Percentiles rank a stretch among this genome's conserved stretches.
phyloP scores from a whole-genome alignment of 495 filamentous ascomycete species.

The Hyaloscypha variabilis region DNA sequence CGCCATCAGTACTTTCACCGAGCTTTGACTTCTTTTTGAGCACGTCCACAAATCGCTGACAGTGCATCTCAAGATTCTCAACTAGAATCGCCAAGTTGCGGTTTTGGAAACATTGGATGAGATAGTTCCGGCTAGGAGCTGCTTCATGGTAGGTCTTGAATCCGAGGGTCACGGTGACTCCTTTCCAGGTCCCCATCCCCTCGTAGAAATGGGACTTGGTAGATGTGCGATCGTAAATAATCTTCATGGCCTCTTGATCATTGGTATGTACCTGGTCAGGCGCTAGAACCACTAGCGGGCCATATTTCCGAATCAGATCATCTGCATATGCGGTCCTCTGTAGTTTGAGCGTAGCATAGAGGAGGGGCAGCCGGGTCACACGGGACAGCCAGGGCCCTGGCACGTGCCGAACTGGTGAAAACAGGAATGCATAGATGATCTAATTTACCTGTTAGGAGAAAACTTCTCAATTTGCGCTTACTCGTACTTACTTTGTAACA shows the following conservation, averaged over 20 bases:
- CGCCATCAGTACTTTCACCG: not conserved
- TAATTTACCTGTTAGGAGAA: no score
- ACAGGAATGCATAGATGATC: not conserved
- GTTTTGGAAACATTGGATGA: slow-evolving; percentile 4
- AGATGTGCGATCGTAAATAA: slow-evolving; percentile 9
- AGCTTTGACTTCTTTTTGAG: not conserved
- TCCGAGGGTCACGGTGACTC: slow-evolving; percentile 7
- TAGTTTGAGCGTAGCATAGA: not conserved
- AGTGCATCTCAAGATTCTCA: not conserved
- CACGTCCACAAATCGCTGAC: not conserved
- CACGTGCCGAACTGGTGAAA: not conserved
- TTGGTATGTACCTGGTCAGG: slow-evolving; percentile 11
- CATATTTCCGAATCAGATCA: slow-evolving; percentile 3
- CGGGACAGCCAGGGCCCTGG: not conserved
- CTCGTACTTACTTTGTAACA: no score
- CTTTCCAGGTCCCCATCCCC: slow-evolving; percentile 7
- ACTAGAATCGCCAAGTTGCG: not conserved
- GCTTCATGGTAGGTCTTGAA: slow-evolving; percentile 10
- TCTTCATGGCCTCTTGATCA: slow-evolving; percentile 13
- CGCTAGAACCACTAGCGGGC: slow-evolving; percentile 2
- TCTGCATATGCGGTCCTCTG: not conserved
- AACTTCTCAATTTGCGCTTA: no score
- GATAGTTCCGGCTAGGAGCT: slow-evolving; percentile 1
- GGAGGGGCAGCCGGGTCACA: not conserved
- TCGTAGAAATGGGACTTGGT: slow-evolving; percentile 4